Conservation (phyloP, 202 grass and related monocot species). For the Zoysia matrella region DNA sequence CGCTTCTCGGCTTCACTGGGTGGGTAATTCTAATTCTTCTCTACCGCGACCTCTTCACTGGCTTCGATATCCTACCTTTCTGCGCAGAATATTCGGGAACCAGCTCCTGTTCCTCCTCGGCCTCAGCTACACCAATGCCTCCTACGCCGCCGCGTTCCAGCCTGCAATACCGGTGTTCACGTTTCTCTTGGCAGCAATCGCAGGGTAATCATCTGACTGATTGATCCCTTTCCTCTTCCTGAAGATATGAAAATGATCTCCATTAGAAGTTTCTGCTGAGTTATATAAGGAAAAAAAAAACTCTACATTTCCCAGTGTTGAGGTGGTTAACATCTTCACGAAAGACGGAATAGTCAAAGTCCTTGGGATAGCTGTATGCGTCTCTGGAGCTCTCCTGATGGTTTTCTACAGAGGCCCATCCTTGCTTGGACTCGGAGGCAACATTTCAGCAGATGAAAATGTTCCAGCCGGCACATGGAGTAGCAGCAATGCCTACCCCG, state of each 20-base stretch:
- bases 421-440: conserved; percentile 53
- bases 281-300: no score
- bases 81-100: conserved; percentile 81
- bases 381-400: conserved; percentile 76
- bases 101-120: conserved; percentile 93
- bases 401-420: conserved; percentile 76
- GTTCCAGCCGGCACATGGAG: conserved; percentile 29
- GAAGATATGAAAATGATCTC: not conserved
- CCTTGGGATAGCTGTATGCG: conserved; percentile 66
- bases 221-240: not conserved
- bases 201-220: conserved; percentile 40
- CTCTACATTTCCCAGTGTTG: no score
- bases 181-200: conserved; percentile 68
- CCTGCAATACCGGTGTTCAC: conserved; percentile 95
- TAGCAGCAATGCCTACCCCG: not conserved
- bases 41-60: not conserved
- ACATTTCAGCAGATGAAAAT: conserved; percentile 23
- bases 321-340: conserved; percentile 42
- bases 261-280: not conserved
- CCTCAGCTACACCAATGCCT: conserved; percentile 83
- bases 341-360: conserved; percentile 70
- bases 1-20: no score
- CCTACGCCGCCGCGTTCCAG: conserved; percentile 88
- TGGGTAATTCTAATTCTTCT: no score
- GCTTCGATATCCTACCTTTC: not conserved